Base-by-base conservation (phyloP, 1,284 basidiomycete species). In the Ceratobasidium papillatum region DNA sequence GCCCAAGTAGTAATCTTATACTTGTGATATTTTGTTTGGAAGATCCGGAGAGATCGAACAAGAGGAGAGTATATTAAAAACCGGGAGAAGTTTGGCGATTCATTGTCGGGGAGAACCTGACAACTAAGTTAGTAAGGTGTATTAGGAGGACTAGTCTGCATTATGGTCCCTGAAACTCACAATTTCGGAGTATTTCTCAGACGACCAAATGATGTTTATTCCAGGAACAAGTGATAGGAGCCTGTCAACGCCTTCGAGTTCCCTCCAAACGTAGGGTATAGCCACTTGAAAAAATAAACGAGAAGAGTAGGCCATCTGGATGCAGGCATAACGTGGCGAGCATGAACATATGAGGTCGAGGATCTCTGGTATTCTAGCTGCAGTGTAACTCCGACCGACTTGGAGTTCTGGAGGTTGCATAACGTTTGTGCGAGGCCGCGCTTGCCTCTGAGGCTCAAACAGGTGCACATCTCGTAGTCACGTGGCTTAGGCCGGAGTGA, bases 221-320 rank as follows among this genome's bases (percentile, higher is more conserved):
- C 19, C 56, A 17, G 56, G 56, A 58, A 58, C 19, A 19, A 58
- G 56, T 4, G 32, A 17, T 11, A 58, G 17, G 3, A 58, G 56
- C 30, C n/a, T 58, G 8, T 58, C 14, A n/a, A 17, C 34, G 3
- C 56, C 56, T 38, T 34, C 7, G 56, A 58, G 30, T 34, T 58
- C 56, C 14, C n/a, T 38, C 30, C 56, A 58, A 14, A 58, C 19
- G 34, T 58, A 38, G 5, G 56, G 56, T n/a, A 36, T 58, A 58
- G 56, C 56, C 56, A 58, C 34, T n/a, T 19, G 56, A 38, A 58
- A 58, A n/a, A 34, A 38, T 11, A 58, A 58, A 22, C 17, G 56
- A 38, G 32, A 58, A 3, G 56, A 58, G 17, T 58, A 58, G 12
- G 56, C 34, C 17, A 58, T 38, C 34, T 58, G 56, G 14, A 38